Evolutionary conservation across 495 filamentous ascomycete genomes (phyloP).

Genomic region (Aspergillus indologenus): DNA sequence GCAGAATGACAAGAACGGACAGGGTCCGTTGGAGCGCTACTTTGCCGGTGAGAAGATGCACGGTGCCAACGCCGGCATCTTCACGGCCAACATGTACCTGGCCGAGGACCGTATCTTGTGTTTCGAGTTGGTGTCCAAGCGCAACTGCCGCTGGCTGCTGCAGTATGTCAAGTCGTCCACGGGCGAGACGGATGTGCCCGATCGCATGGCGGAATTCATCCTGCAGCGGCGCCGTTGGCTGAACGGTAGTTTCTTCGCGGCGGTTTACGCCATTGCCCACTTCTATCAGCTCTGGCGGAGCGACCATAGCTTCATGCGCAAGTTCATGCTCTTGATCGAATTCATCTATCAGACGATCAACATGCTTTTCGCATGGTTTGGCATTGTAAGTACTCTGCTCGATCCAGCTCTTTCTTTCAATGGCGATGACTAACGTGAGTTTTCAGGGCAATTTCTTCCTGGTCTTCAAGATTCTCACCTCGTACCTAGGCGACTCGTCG

Average conservation of each 20-base stretch:
- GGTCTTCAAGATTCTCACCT: constrained; percentile 95
- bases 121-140: constrained; percentile 96
- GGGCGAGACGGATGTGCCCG: constrained; percentile 97
- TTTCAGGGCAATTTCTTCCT: constrained; percentile 91
- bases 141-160: constrained; percentile 94
- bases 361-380: constrained; percentile 99
- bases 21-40: constrained; percentile 93
- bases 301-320: constrained; percentile 81
- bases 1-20: constrained; percentile 92
- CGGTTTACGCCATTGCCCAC: constrained; percentile 90
- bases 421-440: constrained; percentile 12
- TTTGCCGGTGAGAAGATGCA: constrained; percentile 98
- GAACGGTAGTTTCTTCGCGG: constrained; percentile 98
- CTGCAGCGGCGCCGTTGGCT: constrained; percentile 95
- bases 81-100: constrained; percentile 99
- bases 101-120: constrained; percentile 99
- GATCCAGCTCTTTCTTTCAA: not conserved
- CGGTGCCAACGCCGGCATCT: constrained; percentile 91
- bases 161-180: constrained; percentile 97
- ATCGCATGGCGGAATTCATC: constrained; percentile 91
- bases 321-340: constrained; percentile 85
- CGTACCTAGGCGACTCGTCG: constrained; percentile 64
- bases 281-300: constrained; percentile 93
- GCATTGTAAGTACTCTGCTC: constrained; percentile 55
- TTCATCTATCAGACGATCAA: constrained; percentile 91